phyloP scores from a whole-genome alignment of 257 asterid species.

The Solanum appendiculatum region DNA sequence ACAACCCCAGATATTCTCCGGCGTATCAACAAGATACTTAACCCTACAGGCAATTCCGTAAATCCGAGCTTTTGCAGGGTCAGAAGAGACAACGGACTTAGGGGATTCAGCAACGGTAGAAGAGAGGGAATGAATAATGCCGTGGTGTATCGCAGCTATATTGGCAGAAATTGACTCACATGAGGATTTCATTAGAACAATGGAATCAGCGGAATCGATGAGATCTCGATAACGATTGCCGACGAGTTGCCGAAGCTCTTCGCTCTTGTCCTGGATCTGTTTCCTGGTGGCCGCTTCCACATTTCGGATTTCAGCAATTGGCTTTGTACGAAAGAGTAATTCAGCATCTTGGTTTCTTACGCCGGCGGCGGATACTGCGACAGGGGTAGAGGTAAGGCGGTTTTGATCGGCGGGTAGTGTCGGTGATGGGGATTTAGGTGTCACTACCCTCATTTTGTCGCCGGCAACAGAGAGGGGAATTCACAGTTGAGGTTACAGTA shows the following conservation, averaged over 20 bases:
- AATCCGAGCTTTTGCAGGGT: slow-evolving; percentile 46
- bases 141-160: slow-evolving; percentile 52
- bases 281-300: slow-evolving; percentile 77
- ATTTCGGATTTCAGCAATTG: slow-evolving; percentile 82
- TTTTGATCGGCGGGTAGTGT: neutral
- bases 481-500: neutral
- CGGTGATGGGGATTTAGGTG: neutral
- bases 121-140: slow-evolving; percentile 56
- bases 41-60: slow-evolving; percentile 94
- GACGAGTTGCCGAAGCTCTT: slow-evolving; percentile 90
- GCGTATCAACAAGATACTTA: slow-evolving; percentile 97
- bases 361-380: slow-evolving; percentile 18
- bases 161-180: slow-evolving; percentile 74
- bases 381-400: slow-evolving; percentile 12
- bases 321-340: slow-evolving; percentile 74
- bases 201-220: slow-evolving; percentile 95
- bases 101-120: slow-evolving; percentile 50
- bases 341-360: slow-evolving; percentile 81
- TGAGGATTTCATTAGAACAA: slow-evolving; percentile 82
- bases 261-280: slow-evolving; percentile 92
- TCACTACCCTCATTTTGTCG: slow-evolving; percentile 16
- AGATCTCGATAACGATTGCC: slow-evolving; percentile 96
- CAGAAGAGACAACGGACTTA: slow-evolving; percentile 27
- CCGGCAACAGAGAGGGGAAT: neutral
- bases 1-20: slow-evolving; percentile 98